Evolutionary conservation across 1,139 yeast species (phyloP).

Genomic region (Saccharomyces hybrid): DNA sequence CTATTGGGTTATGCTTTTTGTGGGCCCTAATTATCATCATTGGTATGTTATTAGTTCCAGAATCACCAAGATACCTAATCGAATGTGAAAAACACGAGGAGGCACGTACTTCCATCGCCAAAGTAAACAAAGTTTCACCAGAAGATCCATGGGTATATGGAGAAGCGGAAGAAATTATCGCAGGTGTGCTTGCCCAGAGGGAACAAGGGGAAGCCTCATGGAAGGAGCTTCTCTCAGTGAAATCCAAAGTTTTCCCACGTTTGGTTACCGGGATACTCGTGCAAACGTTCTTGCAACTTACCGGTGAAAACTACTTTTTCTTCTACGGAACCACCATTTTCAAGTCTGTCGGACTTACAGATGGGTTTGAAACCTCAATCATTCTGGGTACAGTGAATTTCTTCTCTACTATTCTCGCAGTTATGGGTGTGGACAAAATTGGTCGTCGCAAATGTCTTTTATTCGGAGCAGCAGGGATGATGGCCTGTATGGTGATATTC

Average conservation of each 20-base stretch:
- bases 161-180: background rate
- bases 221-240: background rate
- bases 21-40: constrained; percentile 46
- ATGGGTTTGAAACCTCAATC: background rate
- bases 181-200: background rate
- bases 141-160: constrained; percentile 29
- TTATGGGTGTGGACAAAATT: background rate
- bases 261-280: background rate
- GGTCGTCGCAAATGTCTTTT: background rate
- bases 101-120: constrained; percentile 41
- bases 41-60: constrained; percentile 57
- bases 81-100: constrained; percentile 39
- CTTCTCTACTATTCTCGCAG: background rate
- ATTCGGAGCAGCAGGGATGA: background rate
- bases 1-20: constrained; percentile 46
- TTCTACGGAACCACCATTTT: background rate
- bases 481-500: background rate
- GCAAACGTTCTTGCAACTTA: background rate
- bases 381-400: background rate
- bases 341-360: background rate
- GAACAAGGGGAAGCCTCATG: background rate
- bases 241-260: background rate
- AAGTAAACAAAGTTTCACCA: constrained; percentile 36
- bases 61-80: constrained; percentile 60
- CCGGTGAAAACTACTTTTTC: background rate